Base-by-base conservation (phyloP, 2,329 filamentous ascomycete species). In the Aureobasidium uvarum region DNA sequence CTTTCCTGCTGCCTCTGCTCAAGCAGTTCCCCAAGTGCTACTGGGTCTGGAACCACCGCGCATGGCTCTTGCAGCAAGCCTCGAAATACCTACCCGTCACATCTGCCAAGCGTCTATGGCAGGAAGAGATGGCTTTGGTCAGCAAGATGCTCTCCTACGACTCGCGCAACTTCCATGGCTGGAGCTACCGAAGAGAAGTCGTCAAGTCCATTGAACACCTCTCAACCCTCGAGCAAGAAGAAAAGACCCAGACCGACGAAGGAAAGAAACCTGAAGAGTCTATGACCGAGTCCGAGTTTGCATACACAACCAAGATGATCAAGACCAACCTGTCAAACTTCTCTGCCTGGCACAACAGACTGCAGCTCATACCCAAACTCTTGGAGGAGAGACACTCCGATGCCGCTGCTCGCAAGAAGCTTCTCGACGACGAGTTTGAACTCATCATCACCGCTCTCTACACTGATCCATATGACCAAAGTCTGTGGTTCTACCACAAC, bases 11-110 rank as follows among this genome's bases (percentile, higher is more conserved):
- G 46, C 91, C 91, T 0, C 83, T 99, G 23, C 84, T 99, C 58
- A 84, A 91, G 69, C 86, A 92, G 70, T 94, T 87, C 70, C 95
- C 95, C 7, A 99, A 99, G 77, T 98, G 95, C 82, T 99, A 99
- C 80, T 98, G 95, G 94, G 94, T 99, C 73, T 99, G 95, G 95
- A 96, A 96, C 71, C 94, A 97, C 77, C 88, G 95, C 33, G 79
- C 89, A 52, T 99, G 95, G 93, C 81, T 94, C 3, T 81, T 99
- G 16, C 81, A 88, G 64, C 85, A 91, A 75, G 87, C 88, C 39
- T 90, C 89, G 54, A 75, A 81, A 14, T 81, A 87, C 20, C 81
- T 96, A 11, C 83, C 86, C 2, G 68, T 77, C 1, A 66, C 79
- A 0, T 74, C 80, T 18, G 86, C 91, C 1, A 83, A 84, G 25